phyloP scores from a whole-genome alignment of 768 basidiomycete genomes.

The Mycena maculata region DNA sequence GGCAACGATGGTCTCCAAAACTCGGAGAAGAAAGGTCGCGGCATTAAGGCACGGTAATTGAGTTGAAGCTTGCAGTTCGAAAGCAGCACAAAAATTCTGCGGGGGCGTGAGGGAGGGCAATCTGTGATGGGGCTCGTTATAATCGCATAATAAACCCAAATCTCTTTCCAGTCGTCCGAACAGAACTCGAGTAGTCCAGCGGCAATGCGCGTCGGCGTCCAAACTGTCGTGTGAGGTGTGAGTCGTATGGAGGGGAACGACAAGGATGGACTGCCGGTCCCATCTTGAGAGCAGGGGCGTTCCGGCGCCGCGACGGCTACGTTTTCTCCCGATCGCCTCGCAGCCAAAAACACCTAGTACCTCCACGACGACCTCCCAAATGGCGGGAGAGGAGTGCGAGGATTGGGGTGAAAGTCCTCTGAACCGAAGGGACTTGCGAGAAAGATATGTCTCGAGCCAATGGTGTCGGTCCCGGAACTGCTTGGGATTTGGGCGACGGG shows the following conservation, averaged over 20 bases:
- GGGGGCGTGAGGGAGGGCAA: constrained; percentile 18
- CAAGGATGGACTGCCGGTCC: constrained; percentile 30
- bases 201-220: constrained; percentile 16
- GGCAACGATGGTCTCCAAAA: constrained; percentile 39
- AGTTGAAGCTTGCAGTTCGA: neutral
- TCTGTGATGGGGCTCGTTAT: constrained; percentile 39
- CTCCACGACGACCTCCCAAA: constrained; percentile 57
- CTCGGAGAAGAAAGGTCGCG: constrained; percentile 16
- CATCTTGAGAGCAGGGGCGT: constrained; percentile 24
- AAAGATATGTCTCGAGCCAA: constrained; percentile 61
- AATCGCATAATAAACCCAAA: constrained; percentile 46
- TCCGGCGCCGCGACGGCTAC: constrained; percentile 14
- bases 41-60: constrained; percentile 12
- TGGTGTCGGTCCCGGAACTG: constrained; percentile 55
- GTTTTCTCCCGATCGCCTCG: constrained; percentile 41
- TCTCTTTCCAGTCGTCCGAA: constrained; percentile 46
- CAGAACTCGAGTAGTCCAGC: constrained; percentile 35
- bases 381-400: constrained; percentile 39
- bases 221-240: constrained; percentile 15
- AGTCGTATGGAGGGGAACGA: constrained; percentile 34
- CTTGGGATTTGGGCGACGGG: constrained; percentile 35
- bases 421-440: constrained; percentile 48
- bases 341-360: constrained; percentile 60
- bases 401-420: constrained; percentile 36
- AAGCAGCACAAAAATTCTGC: neutral